A percentile compares a stretch with the other conserved stretches of the same genome.
Evolutionary conservation across 495 filamentous ascomycete species (phyloP).

Genomic region (Halenospora varia): DNA sequence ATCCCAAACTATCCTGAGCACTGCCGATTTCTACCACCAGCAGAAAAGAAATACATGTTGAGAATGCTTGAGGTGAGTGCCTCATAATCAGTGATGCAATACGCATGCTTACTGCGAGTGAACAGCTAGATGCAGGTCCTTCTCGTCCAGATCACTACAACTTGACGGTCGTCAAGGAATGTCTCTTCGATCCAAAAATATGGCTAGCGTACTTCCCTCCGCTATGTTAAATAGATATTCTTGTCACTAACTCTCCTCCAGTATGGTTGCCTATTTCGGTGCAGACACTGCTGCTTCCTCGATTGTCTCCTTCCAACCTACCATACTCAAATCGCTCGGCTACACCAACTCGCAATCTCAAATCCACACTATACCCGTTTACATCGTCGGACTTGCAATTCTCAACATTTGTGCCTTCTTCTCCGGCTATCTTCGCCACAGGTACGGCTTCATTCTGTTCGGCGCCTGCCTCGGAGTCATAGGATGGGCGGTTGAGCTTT

Average conservation of each 20-base stretch:
- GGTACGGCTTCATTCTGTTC: slow-evolving; percentile 41
- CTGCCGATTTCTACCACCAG: no score
- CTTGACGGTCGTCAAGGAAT: slow-evolving; percentile 45
- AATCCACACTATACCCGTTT: slow-evolving; percentile 52
- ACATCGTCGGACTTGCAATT: slow-evolving; percentile 20
- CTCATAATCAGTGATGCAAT: no score
- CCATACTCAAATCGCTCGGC: slow-evolving; percentile 50
- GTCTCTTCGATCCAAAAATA: slow-evolving; percentile 48
- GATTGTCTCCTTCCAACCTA: slow-evolving; percentile 48
- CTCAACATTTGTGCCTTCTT: slow-evolving; percentile 37
- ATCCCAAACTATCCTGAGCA: no score
- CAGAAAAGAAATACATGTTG: no score
- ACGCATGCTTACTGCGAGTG: no score
- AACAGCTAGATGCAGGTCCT: no score
- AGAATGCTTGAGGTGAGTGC: no score
- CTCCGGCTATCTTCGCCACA: slow-evolving; percentile 33
- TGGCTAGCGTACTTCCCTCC: slow-evolving; percentile 36
- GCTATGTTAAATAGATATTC: not conserved
- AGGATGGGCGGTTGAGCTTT: slow-evolving; percentile 41
- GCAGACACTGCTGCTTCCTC: slow-evolving; percentile 46
- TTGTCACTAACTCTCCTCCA: not conserved
- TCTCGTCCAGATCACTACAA: slow-evolving; percentile 25
- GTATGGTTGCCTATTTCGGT: slow-evolving; percentile 46
- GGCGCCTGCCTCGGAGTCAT: slow-evolving; percentile 42
- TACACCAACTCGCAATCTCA: slow-evolving; percentile 43